Evolutionary conservation across 2,329 filamentous ascomycete species (phyloP), one percentile per base, ranked within the genome.

Genomic region (Domatiomyces globalis): DNA sequence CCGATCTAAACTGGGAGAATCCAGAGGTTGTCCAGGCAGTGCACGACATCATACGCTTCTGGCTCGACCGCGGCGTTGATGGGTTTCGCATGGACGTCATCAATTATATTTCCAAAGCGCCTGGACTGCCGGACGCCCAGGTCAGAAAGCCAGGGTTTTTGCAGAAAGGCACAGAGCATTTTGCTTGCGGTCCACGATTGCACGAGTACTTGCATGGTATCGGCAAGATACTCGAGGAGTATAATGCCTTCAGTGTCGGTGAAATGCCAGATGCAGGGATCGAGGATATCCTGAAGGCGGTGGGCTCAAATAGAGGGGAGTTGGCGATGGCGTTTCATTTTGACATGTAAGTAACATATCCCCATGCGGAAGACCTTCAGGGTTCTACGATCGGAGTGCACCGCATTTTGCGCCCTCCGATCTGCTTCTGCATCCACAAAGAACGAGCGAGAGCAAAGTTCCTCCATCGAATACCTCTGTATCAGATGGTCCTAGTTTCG

Each of bases 1-100:
- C 87, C 0, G 87, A 92, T 60, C 73, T 92, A n/a, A 92, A 92
- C 67, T 92, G 85, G 85, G 84, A 89, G 62, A 84, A 83, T 52
- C 72, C 73, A 0, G 78, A 76, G 8, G 78, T 84, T 0, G 76
- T 85, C 15, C 69, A 77, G 45, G 85, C 84, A 1, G 80, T 89
- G 5, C 84, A 87, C 63, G 75, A 77, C 15, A 75, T 83, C 4
- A 84, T 89, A 77, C 75, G 77, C 27, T 92, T 89, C 64, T 92
- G 87, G 87, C 75, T 92, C 0, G 71, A 85, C 47, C 77, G 78
- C 29, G 85, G 85, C 2, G 80, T 85, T 0, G 78, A 83, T 46
- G 83, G 83, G 2, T 87, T 86, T 70, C 75, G 83, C n/a, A 76
- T 86, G 66, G 83, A 87, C 60, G 81, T 83, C 0, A 82, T 86